Evolutionary conservation across 2,329 filamentous ascomycete species (phyloP).

Genomic region (Delphinella strobiligena): DNA sequence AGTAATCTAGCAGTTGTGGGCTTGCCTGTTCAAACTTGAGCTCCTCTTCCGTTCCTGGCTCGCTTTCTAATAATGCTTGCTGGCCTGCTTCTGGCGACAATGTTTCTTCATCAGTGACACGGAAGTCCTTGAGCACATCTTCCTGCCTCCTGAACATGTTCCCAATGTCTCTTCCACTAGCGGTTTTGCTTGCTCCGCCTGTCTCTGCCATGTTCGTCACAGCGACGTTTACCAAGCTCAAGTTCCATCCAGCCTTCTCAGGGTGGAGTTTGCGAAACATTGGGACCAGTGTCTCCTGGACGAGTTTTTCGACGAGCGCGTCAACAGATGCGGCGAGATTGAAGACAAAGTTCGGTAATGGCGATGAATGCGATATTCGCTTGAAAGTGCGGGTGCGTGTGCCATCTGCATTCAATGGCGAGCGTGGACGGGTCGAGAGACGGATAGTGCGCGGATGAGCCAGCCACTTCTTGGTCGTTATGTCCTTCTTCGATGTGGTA

Average conservation of each 20-base stretch:
- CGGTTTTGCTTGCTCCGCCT: constrained; percentile 30
- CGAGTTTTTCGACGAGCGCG: constrained; percentile 53
- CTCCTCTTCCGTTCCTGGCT: too few relatives aligned
- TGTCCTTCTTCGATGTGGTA: background rate
- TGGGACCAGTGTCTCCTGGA: constrained; percentile 54
- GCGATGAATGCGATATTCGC: constrained; percentile 63
- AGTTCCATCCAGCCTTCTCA: constrained; percentile 59
- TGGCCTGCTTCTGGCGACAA: constrained; percentile 16
- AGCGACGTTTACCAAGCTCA: constrained; percentile 76
- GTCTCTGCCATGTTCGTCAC: constrained; percentile 65
- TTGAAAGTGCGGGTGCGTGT: constrained; percentile 48
- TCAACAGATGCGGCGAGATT: constrained; percentile 46
- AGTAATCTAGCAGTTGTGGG: constrained; percentile 7
- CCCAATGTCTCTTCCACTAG: constrained; percentile 59
- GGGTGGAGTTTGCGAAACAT: constrained; percentile 66
- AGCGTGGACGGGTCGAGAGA: constrained; percentile 59
- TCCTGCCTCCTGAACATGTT: constrained; percentile 73
- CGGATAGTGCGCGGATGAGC: constrained; percentile 73
- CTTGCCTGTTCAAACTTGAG: too few relatives aligned
- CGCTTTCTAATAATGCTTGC: too few relatives aligned
- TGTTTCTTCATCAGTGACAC: constrained; percentile 34
- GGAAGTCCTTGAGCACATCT: constrained; percentile 55
- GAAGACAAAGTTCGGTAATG: constrained; percentile 65
- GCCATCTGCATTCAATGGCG: constrained; percentile 39
- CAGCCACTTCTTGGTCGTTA: constrained; percentile 46